Percentiles rank a stretch among this genome's conserved stretches.
Evolutionary conservation across 495 filamentous ascomycete genomes (phyloP).

Genomic region (Xylaria venustula): DNA sequence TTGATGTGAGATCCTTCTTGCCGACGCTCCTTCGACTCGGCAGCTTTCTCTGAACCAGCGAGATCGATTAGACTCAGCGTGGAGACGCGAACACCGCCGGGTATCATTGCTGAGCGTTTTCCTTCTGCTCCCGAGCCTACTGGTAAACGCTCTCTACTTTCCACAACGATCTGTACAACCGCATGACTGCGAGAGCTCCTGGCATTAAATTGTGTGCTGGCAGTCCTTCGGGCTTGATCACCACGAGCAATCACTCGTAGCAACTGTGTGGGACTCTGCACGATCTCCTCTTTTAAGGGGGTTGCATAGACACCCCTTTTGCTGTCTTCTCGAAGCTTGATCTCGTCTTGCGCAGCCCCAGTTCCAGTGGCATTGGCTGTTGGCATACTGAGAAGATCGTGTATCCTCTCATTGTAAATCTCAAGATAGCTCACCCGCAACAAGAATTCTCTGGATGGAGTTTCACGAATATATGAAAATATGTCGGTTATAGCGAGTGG

Average conservation of each 20-base stretch:
- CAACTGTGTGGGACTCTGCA: conserved; percentile 94
- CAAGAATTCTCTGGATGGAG: conserved; percentile 89
- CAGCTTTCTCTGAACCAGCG: conserved; percentile 92
- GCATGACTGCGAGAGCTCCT: conserved; percentile 96
- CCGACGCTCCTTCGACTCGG: conserved; percentile 89
- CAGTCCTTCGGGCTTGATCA: conserved; percentile 83
- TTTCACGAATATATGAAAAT: conserved; percentile 97
- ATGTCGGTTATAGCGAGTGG: conserved; percentile 97
- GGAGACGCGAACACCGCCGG: conserved; percentile 92
- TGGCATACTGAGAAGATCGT: conserved; percentile 83
- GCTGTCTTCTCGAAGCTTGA: conserved; percentile 92
- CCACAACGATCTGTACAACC: conserved; percentile 97
- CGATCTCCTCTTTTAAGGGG: conserved; percentile 96
- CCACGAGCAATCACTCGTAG: conserved; percentile 92
- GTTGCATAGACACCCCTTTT: conserved; percentile 96
- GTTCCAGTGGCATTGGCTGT: conserved; percentile 43
- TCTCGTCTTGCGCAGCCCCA: conserved; percentile 69
- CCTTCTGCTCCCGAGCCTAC: conserved; percentile 51
- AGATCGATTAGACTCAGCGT: conserved; percentile 95
- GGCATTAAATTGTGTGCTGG: conserved; percentile 93
- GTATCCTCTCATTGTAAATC: conserved; percentile 98
- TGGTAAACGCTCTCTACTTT: conserved; percentile 84
- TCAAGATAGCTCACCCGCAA: conserved; percentile 97
- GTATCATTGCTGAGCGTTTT: conserved; percentile 74
- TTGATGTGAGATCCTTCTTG: conserved; percentile 98